Base-by-base conservation (phyloP, 2,329 filamentous ascomycete species). In the Stagonosporopsis vannaccii region DNA sequence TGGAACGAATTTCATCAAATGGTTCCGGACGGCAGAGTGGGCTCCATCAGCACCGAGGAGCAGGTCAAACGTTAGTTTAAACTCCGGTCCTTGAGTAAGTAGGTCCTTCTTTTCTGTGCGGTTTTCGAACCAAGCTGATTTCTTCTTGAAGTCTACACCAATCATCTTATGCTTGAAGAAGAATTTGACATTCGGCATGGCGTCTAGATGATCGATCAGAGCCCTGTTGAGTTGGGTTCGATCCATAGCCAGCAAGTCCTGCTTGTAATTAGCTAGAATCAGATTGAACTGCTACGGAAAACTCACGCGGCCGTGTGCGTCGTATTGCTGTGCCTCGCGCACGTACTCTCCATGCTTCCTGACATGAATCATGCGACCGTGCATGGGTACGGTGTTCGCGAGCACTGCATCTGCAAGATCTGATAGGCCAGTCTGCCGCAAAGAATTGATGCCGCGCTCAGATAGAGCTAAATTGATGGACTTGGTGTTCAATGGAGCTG, bases 381-480 rank as follows among this genome's bases (percentile, higher is more conserved):
- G 83, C 92, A 99, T 97, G 11, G 94, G 93, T 57, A 98, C 92
- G 0, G 93, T 94, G 47, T 89, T 86, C 1, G 80, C 80, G 68
- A 97, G 82, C 28, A 98, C 86, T 65, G 87, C 82, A 12, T 93
- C 83, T 28, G 97, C 80, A 32, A 98, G 83, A 3, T 82, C 83
- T 3, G 85, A 78, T 28, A 87, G 84, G 23, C 86, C 85, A 1
- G 90, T 86, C 66, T 90, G 81, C 48, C 85, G 85, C 78, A 99
- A 88, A 20, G 94, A 91, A 75, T 95, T 90, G 74, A 98, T 93
- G 28, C 95, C 95, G 56, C 95, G 87, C 74, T 98, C 93, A 0
- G 95, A 98, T 0, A 99, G 82, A 20, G 95, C 94, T 51, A 99
- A 80, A 72, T 99, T 99, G 81, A 99, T 99, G n/a, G 95, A 98